These are phyloP conservation scores for Colletotrichum cordylinicola DNA, from an alignment of 2,329 filamentous ascomycete species.

Conservation along the genomic window DNA sequence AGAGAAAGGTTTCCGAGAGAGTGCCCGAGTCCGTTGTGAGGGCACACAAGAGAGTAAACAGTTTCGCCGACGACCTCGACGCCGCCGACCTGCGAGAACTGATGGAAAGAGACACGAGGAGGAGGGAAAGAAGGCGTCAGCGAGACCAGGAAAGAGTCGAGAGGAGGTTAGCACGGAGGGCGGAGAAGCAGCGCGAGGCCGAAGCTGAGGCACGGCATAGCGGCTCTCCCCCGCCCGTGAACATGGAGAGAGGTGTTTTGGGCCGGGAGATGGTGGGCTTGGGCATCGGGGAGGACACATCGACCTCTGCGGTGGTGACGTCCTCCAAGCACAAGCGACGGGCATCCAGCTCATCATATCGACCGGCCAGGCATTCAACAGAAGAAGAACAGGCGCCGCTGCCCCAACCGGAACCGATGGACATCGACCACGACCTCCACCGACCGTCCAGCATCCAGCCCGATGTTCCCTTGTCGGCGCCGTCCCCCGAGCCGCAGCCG, in stretches of 20 bases:
- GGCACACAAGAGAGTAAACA: slow-evolving; percentile 67
- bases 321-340: slow-evolving; percentile 54
- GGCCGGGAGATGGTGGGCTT: slow-evolving; percentile 63
- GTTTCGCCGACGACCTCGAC: slow-evolving; percentile 85
- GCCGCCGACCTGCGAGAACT: slow-evolving; percentile 84
- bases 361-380: slow-evolving; percentile 33
- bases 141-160: slow-evolving; percentile 72
- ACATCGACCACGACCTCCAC: slow-evolving; percentile 39
- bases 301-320: slow-evolving; percentile 58
- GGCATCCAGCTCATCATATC: slow-evolving; percentile 41
- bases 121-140: slow-evolving; percentile 76
- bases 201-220: slow-evolving; percentile 58
- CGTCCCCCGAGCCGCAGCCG: not conserved
- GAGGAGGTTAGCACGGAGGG: slow-evolving; percentile 67
- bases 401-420: slow-evolving; percentile 13
- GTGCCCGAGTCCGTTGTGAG: slow-evolving; percentile 65
- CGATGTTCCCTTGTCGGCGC: slow-evolving; percentile 25
- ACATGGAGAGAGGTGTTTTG: slow-evolving; percentile 65
- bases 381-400: slow-evolving; percentile 15
- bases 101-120: slow-evolving; percentile 86
- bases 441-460: slow-evolving; percentile 53
- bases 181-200: slow-evolving; percentile 69
- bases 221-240: slow-evolving; percentile 58
- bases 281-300: slow-evolving; percentile 48
- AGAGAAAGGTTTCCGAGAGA: slow-evolving; percentile 56